phyloP scores from a whole-genome alignment of 2,329 filamentous ascomycete genomes.

The Uncinocarpus reesii region DNA sequence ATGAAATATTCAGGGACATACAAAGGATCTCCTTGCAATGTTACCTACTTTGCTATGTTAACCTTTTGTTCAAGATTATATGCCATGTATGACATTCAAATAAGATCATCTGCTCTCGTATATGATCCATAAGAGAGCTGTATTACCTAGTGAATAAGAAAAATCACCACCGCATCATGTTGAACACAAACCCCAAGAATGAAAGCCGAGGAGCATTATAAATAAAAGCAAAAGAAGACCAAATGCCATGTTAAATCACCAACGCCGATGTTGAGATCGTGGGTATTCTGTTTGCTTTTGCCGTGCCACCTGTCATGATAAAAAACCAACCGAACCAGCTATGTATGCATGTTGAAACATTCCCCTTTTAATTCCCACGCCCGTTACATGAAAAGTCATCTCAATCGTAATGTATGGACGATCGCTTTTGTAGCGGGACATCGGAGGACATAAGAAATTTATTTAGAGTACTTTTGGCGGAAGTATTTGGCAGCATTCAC shows the following conservation, averaged over 20 bases:
- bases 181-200: not conserved
- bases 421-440: not conserved
- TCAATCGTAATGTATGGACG: conserved; percentile 7
- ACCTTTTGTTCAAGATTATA: too few relatives aligned
- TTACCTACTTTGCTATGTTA: too few relatives aligned
- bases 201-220: not conserved
- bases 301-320: conserved; percentile 11
- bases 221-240: conserved; percentile 11
- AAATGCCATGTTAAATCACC: conserved; percentile 11
- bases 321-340: conserved; percentile 12
- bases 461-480: conserved; percentile 76
- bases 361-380: conserved; percentile 11
- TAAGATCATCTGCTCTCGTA: too few relatives aligned
- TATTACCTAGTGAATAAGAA: too few relatives aligned
- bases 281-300: conserved; percentile 29
- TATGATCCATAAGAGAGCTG: too few relatives aligned
- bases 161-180: not conserved
- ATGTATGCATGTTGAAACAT: conserved; percentile 20
- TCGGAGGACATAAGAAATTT: conserved; percentile 13
- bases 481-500: conserved; percentile 96
- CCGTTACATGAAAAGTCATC: conserved; percentile 10
- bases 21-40: too few relatives aligned
- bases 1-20: too few relatives aligned
- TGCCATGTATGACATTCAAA: too few relatives aligned
- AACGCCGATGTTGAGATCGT: conserved; percentile 46